phyloP scores from a whole-genome alignment of 2,329 filamentous ascomycete genomes.

The Fusarium sp. region DNA sequence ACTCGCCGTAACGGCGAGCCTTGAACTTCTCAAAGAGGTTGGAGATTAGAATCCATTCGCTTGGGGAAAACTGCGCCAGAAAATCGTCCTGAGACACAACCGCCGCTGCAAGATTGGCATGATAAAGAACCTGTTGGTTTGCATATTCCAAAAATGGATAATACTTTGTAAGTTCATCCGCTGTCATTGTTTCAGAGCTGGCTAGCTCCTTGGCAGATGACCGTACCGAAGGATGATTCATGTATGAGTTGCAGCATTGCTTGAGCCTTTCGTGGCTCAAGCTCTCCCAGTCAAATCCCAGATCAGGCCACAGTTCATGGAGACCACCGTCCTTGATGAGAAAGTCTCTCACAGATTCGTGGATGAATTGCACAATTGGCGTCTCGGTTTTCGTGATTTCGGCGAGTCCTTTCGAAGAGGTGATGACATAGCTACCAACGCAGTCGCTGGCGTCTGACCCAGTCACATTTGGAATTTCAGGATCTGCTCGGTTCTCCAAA shows the following conservation, averaged over 20 bases:
- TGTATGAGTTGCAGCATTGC: conserved; percentile 18
- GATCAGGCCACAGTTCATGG: conserved; percentile 19
- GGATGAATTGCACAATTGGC: conserved; percentile 66
- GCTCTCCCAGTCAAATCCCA: conserved; percentile 1
- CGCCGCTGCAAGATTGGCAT: conserved; percentile 6
- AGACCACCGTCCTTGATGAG: conserved; percentile 57
- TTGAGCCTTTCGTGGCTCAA: conserved; percentile 21
- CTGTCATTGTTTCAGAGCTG: too few species aligned
- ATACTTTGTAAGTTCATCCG: neutral
- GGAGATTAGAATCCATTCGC: rapidly evolving
- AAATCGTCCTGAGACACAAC: neutral
- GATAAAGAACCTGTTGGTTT: conserved; percentile 17
- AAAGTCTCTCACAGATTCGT: conserved; percentile 67
- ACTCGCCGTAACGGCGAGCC: neutral
- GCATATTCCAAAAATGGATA: conserved; percentile 38
- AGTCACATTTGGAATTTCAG: conserved; percentile 38
- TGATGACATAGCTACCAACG: conserved; percentile 53
- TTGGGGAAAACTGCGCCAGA: rapidly evolving
- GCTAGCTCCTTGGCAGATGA: neutral
- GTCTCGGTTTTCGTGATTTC: conserved; percentile 56
- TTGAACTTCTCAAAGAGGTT: conserved; percentile 15
- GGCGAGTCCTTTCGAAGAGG: conserved; percentile 66
- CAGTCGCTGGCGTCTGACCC: neutral
- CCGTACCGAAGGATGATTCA: neutral
- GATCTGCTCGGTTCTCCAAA: neutral